Conservation (phyloP, 805 yeast species). For the Blastobotrys robertii region DNA sequence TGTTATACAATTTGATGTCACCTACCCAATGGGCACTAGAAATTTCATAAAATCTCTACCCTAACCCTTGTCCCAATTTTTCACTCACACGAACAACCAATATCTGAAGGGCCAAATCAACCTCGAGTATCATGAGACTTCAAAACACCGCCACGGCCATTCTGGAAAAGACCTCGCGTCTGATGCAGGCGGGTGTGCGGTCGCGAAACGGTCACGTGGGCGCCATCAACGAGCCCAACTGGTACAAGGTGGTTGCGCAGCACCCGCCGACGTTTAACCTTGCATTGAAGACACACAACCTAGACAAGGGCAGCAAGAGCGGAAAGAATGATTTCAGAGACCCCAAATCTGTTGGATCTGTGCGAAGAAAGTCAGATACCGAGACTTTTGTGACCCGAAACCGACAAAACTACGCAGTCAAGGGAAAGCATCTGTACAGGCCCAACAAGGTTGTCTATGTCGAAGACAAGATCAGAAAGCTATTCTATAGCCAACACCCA, state of each 20-base stretch:
- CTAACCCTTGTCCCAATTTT: not conserved
- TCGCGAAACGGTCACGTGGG: conserved; percentile 6
- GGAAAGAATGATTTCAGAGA: conserved; percentile 13
- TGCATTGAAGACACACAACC: conserved; percentile 33
- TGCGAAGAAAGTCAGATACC: conserved; percentile 14
- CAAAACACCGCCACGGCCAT: conserved; percentile 69
- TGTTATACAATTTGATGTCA: no score
- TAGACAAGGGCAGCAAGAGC: conserved; percentile 16
- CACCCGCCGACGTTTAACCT: conserved; percentile 70
- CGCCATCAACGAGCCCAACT: conserved; percentile 63
- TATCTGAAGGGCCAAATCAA: no score
- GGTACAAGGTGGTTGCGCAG: conserved; percentile 79
- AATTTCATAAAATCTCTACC: no score
- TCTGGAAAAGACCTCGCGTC: conserved; percentile 71
- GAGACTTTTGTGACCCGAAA: conserved; percentile 39
- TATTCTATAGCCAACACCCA: conserved; percentile 89
- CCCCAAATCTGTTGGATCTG: conserved; percentile 3
- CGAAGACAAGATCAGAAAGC: conserved; percentile 74
- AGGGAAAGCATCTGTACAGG: conserved; percentile 33
- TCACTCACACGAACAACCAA: conserved; percentile 1
- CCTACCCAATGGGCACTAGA: no score
- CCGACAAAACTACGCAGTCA: conserved; percentile 29
- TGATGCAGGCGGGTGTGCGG: conserved; percentile 54
- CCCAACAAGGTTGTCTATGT: conserved; percentile 47
- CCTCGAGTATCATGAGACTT: conserved; percentile 44